Base-by-base conservation (phyloP, 1,139 yeast genomes). In the Sugiyamaella grinbergsii region DNA sequence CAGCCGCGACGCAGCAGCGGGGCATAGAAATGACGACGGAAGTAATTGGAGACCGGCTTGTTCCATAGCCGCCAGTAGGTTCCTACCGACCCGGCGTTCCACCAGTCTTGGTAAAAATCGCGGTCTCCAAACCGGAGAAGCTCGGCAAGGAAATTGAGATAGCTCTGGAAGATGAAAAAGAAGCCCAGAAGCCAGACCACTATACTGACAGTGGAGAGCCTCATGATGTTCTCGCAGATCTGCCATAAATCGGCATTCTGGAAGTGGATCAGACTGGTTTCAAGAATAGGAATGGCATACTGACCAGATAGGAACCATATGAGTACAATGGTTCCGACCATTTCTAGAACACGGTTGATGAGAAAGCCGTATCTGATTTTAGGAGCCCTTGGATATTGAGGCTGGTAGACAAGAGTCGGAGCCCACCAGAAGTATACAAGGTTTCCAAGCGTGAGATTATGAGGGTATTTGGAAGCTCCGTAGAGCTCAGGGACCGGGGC, bases 61-160 rank as follows among this genome's bases (percentile, higher is more conserved):
- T 83, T 83, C 89, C 89, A 83, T 55, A 76, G 72, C 51, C 83
- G 73, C 68, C 87, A 79, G 68, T 79, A 83, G 52, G 82, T 80
- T 8, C 81, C 80, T 68, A 83, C 82, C 50, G 83, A 82, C 18
- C 81, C 78, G 48, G 86, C 79, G 51, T 83, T 80, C 89, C 89
- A 83, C 88, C 88, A 83, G 34, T 85, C 84, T 16, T 82, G 84
- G 61, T 83, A 83, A 65, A 83, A 83, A 52, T 81, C 83, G 34
- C 89, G 75, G 62, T 83, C 89, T 1, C 83, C 86, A 62, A 78
- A 83, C 31, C 75, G 62, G 49, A 80, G 77, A 37, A 82, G 62
- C 62, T 83, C 89, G 1, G 86, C 88, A 41, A 82, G 69, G 4
- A 77, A 72, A 59, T 82, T 83, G 56, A 82, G 70, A 43, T 77